Evolutionary conservation across 2,329 filamentous ascomycete genomes (phyloP), one percentile per base, ranked within the genome.

Genomic region (Epicoccum sorghinum): DNA sequence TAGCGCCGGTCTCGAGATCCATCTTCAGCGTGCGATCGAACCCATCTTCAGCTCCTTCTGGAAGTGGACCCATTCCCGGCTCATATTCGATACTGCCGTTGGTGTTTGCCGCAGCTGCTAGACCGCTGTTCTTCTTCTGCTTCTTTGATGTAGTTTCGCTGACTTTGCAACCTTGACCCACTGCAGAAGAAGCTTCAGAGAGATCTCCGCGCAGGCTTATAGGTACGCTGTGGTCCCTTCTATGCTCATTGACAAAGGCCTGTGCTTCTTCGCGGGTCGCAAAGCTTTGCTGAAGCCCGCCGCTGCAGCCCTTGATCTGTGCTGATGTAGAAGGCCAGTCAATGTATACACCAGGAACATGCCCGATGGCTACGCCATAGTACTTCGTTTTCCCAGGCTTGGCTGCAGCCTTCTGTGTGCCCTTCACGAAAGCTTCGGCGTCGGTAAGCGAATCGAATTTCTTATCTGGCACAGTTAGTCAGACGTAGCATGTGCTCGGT

Each of bases 351-450:
- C 85, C 85, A 0, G 86, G 84, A 7, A 79, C 75, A 24, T 80
- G 78, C 14, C 86, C 86, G 41, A 77, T 77, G 59, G 82, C 84
- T 1, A 88, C 83, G 7, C 79, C 86, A 59, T 88, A 88, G 68
- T 79, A 88, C 63, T 83, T 82, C 18, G 78, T 74, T 30, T 77
- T 77, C 42, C 76, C 65, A 36, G 78, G 72, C 14, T 70, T 72
- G 2, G 74, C 65, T 2, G 74, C 74, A 12, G 69, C 62, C 3
- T 70, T 71, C 7, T 73, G 73, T 52, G 82, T 81, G 61, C 82
- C 82, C 41, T 90, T 89, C 24, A 91, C 80, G 70, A 90, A 97
- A 2, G 85, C 86, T 66, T 89, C 83, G n/a, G 93, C 93, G 55
- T 96, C 91, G 58, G 87, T 83, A 54, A 82, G 79, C 0, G 83